Base-by-base conservation (phyloP, 2,329 filamentous ascomycete species). In the Trichoderma sp. region DNA sequence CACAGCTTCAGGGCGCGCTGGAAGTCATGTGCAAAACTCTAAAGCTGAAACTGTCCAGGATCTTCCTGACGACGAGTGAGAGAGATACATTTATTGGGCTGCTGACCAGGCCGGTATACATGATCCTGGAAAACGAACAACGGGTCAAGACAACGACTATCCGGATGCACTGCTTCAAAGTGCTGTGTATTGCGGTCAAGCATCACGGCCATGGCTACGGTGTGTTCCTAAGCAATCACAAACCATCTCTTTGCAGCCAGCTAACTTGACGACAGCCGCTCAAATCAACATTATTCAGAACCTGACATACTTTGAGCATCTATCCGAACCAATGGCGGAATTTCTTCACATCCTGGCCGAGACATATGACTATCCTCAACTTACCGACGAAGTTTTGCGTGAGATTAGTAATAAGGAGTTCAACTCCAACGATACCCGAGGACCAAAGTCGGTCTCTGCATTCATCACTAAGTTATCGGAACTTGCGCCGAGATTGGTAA, bases 271-370 rank as follows among this genome's bases (percentile, higher is more conserved):
- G 14, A 10, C 75, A 96, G 93, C 92, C 63, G 96, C 96, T 1
- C 96, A 99, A 85, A 98, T 97, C 59, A 97, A 94, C 56, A 97
- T 99, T 75, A 94, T 98, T 66, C 96, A 99, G 79, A 98, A 96
- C 77, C 82, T 99, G 73, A 97, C 96, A 5, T 99, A 99, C 78
- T 99, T 98, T 75, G 96, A 99, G 81, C 96, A 99, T 79, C 83
- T 99, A n/a, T 95, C 96, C 0, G 96, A 99, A 77, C 96, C 96
- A 1, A 99, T 99, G 96, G 96, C 96, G 37, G 96, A 99, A 78
- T 97, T 99, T 75, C 83, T 99, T 5, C 93, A 98, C 75, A 99
- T 98, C 75, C 84, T 99, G 30, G 91, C 94, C 1, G 94, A 98
- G 78, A 95, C 97, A 82, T 99, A 98, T 81, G 96, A 99, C 80